Conservation (phyloP, 331 rosid genomes). For the Phaseolus coccineus region DNA sequence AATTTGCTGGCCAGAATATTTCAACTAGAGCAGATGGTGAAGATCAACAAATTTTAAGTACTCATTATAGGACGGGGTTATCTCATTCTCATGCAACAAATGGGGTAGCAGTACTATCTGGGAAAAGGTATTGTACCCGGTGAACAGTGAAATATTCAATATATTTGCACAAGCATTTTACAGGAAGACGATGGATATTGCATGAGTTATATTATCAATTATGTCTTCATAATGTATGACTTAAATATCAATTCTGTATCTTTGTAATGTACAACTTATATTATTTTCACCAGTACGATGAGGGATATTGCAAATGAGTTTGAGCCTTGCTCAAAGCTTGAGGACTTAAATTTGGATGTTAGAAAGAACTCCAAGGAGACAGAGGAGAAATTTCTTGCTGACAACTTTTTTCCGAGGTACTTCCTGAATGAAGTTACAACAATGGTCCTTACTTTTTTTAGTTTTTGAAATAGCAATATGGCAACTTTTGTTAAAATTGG, state of each 20-base stretch:
- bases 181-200: constrained; percentile 5
- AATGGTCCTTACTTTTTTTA: constrained; percentile 37
- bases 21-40: constrained; percentile 60
- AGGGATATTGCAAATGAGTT: constrained; percentile 74
- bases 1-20: constrained; percentile 62
- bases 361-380: constrained; percentile 61
- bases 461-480: constrained; percentile 15
- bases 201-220: no score
- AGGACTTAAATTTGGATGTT: constrained; percentile 91
- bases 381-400: constrained; percentile 51
- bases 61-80: constrained; percentile 51
- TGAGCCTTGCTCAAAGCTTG: constrained; percentile 97
- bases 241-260: constrained; percentile 24
- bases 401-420: constrained; percentile 67
- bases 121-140: constrained; percentile 53
- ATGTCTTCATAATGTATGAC: constrained; percentile 17
- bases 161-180: not conserved
- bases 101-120: constrained; percentile 59
- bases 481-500: not conserved
- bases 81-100: constrained; percentile 59
- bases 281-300: constrained; percentile 50
- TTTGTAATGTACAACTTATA: constrained; percentile 29
- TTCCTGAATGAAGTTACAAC: constrained; percentile 21
- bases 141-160: constrained; percentile 26
- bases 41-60: constrained; percentile 62